Evolutionary conservation across 2,329 filamentous ascomycete genomes (phyloP), one percentile per base, ranked within the genome.

Genomic region (Hypoxylon sp.): DNA sequence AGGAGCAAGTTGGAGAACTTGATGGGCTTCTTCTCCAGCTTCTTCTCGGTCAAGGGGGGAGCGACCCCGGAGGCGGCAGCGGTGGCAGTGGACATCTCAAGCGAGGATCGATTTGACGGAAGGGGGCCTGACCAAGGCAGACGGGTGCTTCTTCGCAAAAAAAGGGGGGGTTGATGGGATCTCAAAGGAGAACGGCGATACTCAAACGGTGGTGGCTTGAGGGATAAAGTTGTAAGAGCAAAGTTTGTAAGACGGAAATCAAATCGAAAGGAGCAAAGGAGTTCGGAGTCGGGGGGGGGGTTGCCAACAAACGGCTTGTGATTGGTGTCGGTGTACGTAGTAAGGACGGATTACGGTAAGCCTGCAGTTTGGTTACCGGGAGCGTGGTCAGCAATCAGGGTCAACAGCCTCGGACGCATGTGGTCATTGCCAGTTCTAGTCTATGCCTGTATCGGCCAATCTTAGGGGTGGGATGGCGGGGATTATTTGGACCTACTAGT

Each of bases 1-100:
- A 98, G 90, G 79, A 99, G 87, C 88, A 99, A 84, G 86, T 99
- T 99, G 87, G 94, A 97, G 88, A 98, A 98, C 90, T 98, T 98
- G 89, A 99, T 89, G 74, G 96, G 96, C 90, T 98, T 98, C 92
- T 98, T 98, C 91, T 98, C 94, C 81, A 97, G 85, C 82, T 81
- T 84, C 72, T 81, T 79, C 63, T 80, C 78, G 73, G 82, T 82
- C 76, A 81, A 78, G 72, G 81, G 75, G 80, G 81, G 84, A 82
- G 80, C 84, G 83, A 82, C 83, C 79, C 80, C 83, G 80, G 79
- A 77, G 81, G 82, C 81, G 75, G 86, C 83, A 77, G 87, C 80
- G 77, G 84, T 81, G 78, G 85, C 83, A 79, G 87, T 84, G 82
- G 89, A 89, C 89, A 92, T 91, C 83, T 82, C 85, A 82, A 80